These are phyloP conservation scores for Cercospora brassicicola DNA, from an alignment of 2,329 filamentous ascomycete genomes.

Conservation along the genomic window DNA sequence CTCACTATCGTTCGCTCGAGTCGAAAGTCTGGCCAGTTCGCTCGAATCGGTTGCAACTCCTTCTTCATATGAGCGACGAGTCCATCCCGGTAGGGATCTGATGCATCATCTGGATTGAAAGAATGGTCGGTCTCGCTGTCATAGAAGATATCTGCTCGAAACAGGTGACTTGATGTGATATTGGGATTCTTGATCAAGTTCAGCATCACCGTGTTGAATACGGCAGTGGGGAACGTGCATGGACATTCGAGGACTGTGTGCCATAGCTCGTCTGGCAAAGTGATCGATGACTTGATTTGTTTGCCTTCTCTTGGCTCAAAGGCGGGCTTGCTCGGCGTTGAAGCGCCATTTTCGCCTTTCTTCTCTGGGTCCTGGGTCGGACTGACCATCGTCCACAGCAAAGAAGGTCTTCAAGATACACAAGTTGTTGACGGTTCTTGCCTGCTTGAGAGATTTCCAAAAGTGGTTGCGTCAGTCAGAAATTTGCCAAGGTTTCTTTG, in stretches of 20 bases:
- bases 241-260: constrained; percentile 30
- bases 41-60: constrained; percentile 38
- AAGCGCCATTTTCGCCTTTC: background rate
- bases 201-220: constrained; percentile 68
- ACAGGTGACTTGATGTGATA: constrained; percentile 73
- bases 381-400: background rate
- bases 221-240: constrained; percentile 63
- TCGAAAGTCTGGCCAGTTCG: constrained; percentile 36
- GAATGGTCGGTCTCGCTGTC: constrained; percentile 48
- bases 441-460: background rate
- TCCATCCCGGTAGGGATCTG: constrained; percentile 4
- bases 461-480: background rate
- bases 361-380: background rate
- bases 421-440: background rate
- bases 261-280: constrained; percentile 34
- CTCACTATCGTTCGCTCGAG: constrained; percentile 69
- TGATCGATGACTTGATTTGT: constrained; percentile 21
- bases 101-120: constrained; percentile 28
- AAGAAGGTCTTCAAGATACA: background rate
- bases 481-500: background rate
- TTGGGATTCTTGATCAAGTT: constrained; percentile 79
- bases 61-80: constrained; percentile 47
- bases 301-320: constrained; percentile 40
- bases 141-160: constrained; percentile 72
- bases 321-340: constrained; percentile 17